Evolutionary conservation across 169 alveolate species (phyloP).

Genomic region (Cryptosporidium meleagridis): DNA sequence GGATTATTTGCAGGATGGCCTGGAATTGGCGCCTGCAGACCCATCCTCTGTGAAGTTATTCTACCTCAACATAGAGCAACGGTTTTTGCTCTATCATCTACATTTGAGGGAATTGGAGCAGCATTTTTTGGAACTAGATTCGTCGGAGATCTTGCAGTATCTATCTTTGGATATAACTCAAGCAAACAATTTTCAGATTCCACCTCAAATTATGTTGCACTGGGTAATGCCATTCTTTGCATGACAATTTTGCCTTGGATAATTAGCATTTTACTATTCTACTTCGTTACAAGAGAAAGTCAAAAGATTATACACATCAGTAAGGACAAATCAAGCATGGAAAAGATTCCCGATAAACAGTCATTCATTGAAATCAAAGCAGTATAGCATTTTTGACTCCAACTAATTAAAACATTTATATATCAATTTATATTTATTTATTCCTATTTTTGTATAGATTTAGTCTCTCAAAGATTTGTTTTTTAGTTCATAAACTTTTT

Average conservation of each 20-base stretch:
- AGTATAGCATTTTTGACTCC: background rate
- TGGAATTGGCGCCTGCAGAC: constrained; percentile 70
- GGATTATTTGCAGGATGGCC: constrained; percentile 73
- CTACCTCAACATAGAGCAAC: constrained; percentile 72
- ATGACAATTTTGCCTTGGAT: constrained; percentile 64
- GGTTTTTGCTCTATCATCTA: constrained; percentile 61
- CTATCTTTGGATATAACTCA: constrained; percentile 32
- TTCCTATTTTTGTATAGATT: background rate
- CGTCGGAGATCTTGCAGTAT: constrained; percentile 55
- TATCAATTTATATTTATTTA: background rate
- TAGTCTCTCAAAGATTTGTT: background rate
- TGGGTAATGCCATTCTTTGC: constrained; percentile 70
- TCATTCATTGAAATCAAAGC: constrained; percentile 30
- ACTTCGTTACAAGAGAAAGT: constrained; percentile 23
- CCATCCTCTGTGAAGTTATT: constrained; percentile 49
- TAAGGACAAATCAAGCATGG: constrained; percentile 25
- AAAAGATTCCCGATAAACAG: background rate
- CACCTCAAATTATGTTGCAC: constrained; percentile 9
- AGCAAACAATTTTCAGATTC: background rate
- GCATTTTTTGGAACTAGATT: constrained; percentile 71
- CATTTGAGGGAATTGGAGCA: constrained; percentile 62
- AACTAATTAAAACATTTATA: background rate
- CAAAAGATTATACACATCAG: background rate
- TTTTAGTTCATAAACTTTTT: background rate
- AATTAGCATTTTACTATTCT: constrained; percentile 29